Evolutionary conservation across 805 yeast genomes (phyloP).

Genomic region (Wickerhamomyces kurtzmanii): DNA sequence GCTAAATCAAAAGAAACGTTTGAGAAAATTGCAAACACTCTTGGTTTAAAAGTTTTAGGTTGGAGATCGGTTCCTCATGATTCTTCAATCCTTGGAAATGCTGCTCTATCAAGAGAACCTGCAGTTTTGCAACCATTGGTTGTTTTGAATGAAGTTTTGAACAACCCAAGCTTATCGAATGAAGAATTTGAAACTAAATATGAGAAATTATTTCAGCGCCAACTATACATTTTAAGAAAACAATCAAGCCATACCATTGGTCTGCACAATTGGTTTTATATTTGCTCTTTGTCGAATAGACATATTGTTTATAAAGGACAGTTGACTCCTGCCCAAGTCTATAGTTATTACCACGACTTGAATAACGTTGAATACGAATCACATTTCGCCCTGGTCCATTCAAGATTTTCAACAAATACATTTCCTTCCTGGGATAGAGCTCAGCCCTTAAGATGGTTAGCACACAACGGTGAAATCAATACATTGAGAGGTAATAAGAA

Average conservation of each 20-base stretch:
- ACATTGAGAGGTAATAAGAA: constrained; percentile 96
- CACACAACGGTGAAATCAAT: constrained; percentile 98
- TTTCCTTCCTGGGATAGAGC: constrained; percentile 99
- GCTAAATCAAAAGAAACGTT: constrained; percentile 66
- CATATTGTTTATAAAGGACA: constrained; percentile 97
- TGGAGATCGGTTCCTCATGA: constrained; percentile 96
- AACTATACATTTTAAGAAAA: constrained; percentile 78
- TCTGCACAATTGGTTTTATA: constrained; percentile 94
- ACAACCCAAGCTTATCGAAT: constrained; percentile 22
- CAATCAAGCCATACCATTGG: constrained; percentile 88
- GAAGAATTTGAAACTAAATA: constrained; percentile 47
- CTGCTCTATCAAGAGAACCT: constrained; percentile 90
- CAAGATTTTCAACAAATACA: constrained; percentile 95
- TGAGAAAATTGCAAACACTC: constrained; percentile 65
- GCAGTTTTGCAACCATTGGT: constrained; percentile 87
- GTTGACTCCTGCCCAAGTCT: constrained; percentile 92
- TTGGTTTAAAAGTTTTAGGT: constrained; percentile 78
- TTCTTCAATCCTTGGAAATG: constrained; percentile 90
- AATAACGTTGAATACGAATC: constrained; percentile 88
- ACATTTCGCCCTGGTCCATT: constrained; percentile 93
- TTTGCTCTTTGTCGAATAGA: constrained; percentile 81
- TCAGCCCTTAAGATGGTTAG: constrained; percentile 94
- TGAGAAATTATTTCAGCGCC: constrained; percentile 68
- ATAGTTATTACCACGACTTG: constrained; percentile 88
- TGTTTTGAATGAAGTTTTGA: constrained; percentile 47